Conservation (phyloP, 257 asterid genomes). For the Cynanchum wilfordii region DNA sequence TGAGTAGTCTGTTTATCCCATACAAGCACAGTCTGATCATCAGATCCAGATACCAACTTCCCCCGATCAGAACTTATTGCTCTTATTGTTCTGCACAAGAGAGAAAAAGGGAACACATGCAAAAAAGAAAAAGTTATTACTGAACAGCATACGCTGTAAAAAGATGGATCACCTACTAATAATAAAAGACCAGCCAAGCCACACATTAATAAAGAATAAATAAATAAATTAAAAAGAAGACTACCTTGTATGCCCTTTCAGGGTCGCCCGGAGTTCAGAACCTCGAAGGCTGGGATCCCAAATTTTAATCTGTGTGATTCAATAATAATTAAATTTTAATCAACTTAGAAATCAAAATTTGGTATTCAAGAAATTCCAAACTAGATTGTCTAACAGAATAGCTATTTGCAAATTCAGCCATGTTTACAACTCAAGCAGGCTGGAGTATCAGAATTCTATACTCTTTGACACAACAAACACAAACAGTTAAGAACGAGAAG, state of each 20-base stretch:
- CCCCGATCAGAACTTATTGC: conserved; percentile 93
- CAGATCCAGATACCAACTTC: conserved; percentile 98
- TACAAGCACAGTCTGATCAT: conserved; percentile 87
- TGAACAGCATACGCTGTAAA: background rate
- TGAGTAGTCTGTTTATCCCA: conserved; percentile 97
- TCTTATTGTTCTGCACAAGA: conserved; percentile 65
- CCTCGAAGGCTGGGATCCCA: conserved; percentile 98
- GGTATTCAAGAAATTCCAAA: background rate
- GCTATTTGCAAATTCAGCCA: background rate
- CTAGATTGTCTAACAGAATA: background rate
- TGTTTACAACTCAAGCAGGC: background rate
- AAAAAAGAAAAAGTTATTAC: background rate
- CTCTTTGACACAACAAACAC: background rate
- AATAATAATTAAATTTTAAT: background rate
- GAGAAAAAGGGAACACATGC: conserved; percentile 16
- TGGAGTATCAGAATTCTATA: background rate
- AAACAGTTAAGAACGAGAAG: background rate
- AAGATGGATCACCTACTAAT: conserved; percentile 3
- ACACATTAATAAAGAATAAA: background rate
- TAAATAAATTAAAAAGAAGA: background rate
- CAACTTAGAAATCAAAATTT: conserved; percentile 3
- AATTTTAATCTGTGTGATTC: conserved; percentile 61
- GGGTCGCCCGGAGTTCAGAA: conserved; percentile 87
- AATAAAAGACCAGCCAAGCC: conserved; percentile 7
- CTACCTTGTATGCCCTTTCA: conserved; percentile 88